These are phyloP conservation scores for Cyclaneusma minus DNA, from an alignment of 2,329 filamentous ascomycete species.

Conservation along the genomic window DNA sequence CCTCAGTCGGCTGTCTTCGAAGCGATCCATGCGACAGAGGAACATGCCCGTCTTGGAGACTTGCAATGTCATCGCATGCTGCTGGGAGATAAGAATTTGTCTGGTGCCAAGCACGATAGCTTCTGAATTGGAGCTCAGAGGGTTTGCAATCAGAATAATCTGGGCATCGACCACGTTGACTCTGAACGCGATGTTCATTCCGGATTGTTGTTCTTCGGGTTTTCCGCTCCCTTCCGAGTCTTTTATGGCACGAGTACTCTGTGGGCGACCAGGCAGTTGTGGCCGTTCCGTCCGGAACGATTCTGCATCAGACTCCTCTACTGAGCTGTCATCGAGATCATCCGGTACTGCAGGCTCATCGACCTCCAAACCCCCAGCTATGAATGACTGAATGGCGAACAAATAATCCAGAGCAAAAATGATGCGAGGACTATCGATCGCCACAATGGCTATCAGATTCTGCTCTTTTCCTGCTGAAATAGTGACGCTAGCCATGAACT, in stretches of 20 bases:
- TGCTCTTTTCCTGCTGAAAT: conserved; percentile 75
- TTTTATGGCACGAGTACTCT: not conserved
- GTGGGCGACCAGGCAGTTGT: not conserved
- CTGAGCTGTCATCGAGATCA: conserved; percentile 29
- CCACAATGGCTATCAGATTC: conserved; percentile 78
- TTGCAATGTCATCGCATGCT: conserved; percentile 87
- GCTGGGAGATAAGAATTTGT: conserved; percentile 81
- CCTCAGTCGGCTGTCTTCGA: conserved; percentile 75
- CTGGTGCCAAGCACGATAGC: conserved; percentile 92
- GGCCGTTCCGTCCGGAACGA: conserved; percentile 23
- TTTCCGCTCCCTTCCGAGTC: not conserved
- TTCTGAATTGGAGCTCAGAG: conserved; percentile 76
- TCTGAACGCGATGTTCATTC: conserved; percentile 71
- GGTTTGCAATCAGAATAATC: conserved; percentile 91
- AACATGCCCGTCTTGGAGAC: conserved; percentile 96
- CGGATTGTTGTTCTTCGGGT: conserved; percentile 15
- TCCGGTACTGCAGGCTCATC: conserved; percentile 40
- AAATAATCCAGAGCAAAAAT: conserved; percentile 95
- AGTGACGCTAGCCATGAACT: conserved; percentile 94
- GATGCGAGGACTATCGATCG: conserved; percentile 83
- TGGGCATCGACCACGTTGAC: conserved; percentile 94
- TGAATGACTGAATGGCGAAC: conserved; percentile 74
- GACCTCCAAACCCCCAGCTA: conserved; percentile 53
- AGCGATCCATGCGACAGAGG: conserved; percentile 93
- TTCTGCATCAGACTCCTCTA: conserved; percentile 43